These are phyloP conservation scores for Boletus subluridellus DNA, from an alignment of 1,284 basidiomycete species.

Conservation along the genomic window DNA sequence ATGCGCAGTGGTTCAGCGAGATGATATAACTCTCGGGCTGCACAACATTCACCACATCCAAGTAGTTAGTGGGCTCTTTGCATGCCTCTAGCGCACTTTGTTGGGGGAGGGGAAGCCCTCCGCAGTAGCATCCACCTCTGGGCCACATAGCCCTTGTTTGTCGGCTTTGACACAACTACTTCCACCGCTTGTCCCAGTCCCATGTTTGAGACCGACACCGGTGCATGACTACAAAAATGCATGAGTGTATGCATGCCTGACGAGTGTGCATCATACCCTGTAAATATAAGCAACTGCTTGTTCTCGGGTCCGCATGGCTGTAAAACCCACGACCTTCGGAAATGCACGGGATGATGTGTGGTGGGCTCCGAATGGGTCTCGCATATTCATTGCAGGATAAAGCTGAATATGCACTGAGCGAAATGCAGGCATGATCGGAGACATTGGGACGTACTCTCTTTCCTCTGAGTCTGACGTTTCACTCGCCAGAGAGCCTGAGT, in stretches of 20 bases:
- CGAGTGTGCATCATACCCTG: no score
- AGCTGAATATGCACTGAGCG: constrained; percentile 34
- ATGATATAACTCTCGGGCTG: constrained; percentile 97
- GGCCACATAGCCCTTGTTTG: no score
- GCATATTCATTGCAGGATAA: constrained; percentile 54
- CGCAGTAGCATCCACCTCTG: neutral
- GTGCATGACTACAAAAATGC: no score
- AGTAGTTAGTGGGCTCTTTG: constrained; percentile 98
- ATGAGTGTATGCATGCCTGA: no score
- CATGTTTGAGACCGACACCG: no score
- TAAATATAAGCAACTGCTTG: no score
- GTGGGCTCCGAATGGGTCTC: constrained; percentile 40
- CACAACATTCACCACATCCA: constrained; percentile 95
- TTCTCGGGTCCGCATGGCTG: no score
- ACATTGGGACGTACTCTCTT: constrained; percentile 46
- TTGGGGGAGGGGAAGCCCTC: constrained; percentile 97
- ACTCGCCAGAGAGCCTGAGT: constrained; percentile 53
- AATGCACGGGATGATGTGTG: constrained; percentile 41
- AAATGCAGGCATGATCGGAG: constrained; percentile 6
- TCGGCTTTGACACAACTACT: no score
- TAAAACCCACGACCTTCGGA: constrained; percentile 23
- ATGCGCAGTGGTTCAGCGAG: constrained; percentile 86
- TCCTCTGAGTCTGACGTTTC: constrained; percentile 58
- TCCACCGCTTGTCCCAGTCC: no score
- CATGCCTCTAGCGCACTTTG: constrained; percentile 83